Base-by-base conservation (phyloP, 306 rosid species). In the Vigna nakashimae region DNA sequence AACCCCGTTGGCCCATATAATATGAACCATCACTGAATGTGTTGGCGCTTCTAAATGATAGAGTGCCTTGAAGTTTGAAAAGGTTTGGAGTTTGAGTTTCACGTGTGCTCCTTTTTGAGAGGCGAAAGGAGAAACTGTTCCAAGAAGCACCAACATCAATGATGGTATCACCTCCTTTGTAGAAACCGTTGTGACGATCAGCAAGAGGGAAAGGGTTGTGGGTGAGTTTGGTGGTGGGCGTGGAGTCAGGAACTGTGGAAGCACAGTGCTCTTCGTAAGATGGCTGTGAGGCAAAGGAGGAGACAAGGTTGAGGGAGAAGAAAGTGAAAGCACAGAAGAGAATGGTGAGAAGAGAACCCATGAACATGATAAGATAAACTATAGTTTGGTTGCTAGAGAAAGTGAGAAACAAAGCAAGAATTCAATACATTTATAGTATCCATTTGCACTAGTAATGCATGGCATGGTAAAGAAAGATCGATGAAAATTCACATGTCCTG, bases 191-290 rank as follows among this genome's bases (percentile, higher is more conserved):
- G 15, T 80, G 74, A 11, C 3, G 5, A 24, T 36, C 48, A 11
- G 52, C 45, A 49, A 71, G 16, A 5, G 87, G 86, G 18, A 40
- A 68, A 46, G 12, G 7, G 15, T 53, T 5, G 51, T 11, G 9
- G 1, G 0, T 59, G 13, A 4, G 26, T 5, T 3, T 17, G 74
- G 51, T 38, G 50, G 70, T 65, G 24, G 63, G 38, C 15, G 24
- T 20, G 46, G 87, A 53, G 7, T 72, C 58, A 11, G 67, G 84
- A 62, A 91, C 75, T 0, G 79, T 34, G 17, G 84, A 75, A 52
- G 78, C 69, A 69, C 96, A 89, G 42, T 80, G 87, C 1, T 82
- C 83, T n/a, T 82, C 46, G 65, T 82, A 87, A 12, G 77, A 28
- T 57, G 55, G 9, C 58, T 40, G 38, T 60, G 86, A 64, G 40